These are phyloP conservation scores for Lindgomyces ingoldianus DNA, from an alignment of 495 filamentous ascomycete genomes.

Conservation along the genomic window DNA sequence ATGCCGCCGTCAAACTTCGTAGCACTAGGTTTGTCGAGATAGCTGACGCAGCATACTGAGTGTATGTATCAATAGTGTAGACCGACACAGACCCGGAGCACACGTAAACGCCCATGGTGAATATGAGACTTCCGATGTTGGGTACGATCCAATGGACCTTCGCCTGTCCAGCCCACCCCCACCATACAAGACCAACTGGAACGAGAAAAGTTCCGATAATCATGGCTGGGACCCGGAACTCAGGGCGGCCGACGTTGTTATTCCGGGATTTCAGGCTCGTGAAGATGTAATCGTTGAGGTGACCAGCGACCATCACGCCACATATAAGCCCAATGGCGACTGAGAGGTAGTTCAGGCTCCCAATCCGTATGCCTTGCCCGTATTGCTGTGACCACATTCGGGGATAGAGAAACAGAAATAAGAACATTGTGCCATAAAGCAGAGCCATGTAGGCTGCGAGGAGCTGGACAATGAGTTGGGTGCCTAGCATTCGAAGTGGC, in stretches of 20 bases:
- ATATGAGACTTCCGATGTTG: constrained; percentile 37
- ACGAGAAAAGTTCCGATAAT: constrained; percentile 28
- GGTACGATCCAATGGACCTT: constrained; percentile 40
- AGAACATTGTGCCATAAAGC: constrained; percentile 40
- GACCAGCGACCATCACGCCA: constrained; percentile 41
- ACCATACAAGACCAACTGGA: constrained; percentile 40
- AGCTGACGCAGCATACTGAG: constrained; percentile 68
- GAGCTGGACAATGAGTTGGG: constrained; percentile 40
- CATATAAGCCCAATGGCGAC: constrained; percentile 44
- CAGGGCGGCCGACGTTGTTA: constrained; percentile 23
- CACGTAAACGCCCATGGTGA: constrained; percentile 49
- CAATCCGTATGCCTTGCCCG: constrained; percentile 33
- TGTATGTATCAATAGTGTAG: constrained; percentile 57
- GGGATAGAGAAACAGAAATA: constrained; percentile 43
- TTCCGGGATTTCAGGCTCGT: background rate
- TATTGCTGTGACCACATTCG: constrained; percentile 48
- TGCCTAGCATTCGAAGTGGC: constrained; percentile 39
- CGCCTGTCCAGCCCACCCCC: constrained; percentile 38
- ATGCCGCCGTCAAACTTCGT: constrained; percentile 65
- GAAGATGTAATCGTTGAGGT: constrained; percentile 19
- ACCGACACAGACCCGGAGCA: constrained; percentile 64
- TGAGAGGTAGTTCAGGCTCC: constrained; percentile 48
- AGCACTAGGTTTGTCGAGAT: constrained; percentile 63
- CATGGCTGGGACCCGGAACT: constrained; percentile 41
- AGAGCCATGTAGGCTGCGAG: constrained; percentile 41